A percentile compares a stretch with the other conserved stretches of the same genome.
Conservation (phyloP, 176 grass and related monocot genomes). For the Zoysia pacifica region DNA sequence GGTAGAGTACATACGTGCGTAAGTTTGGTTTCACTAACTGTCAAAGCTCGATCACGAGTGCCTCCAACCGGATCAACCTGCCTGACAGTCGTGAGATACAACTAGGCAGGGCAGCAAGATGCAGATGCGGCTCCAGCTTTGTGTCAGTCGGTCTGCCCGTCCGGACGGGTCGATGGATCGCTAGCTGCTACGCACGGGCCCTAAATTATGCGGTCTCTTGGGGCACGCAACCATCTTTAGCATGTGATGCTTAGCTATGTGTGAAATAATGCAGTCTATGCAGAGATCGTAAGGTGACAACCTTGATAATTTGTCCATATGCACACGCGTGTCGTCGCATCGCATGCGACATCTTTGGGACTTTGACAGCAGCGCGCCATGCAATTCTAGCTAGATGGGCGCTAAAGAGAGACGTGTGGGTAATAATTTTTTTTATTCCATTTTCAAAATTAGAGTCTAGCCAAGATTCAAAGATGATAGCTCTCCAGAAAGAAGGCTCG, state of each 20-base stretch:
- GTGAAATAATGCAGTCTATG: constrained; percentile 7
- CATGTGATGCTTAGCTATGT: constrained; percentile 41
- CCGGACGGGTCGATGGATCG: constrained; percentile 31
- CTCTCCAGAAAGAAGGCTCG: not conserved
- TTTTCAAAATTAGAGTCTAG: not conserved
- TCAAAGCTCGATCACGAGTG: constrained; percentile 4
- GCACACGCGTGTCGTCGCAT: constrained; percentile 14
- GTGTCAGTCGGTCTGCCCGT: not conserved
- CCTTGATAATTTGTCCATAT: constrained; percentile 16
- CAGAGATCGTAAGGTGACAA: constrained; percentile 24
- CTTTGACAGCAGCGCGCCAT: too few species aligned
- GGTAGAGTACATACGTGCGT: not conserved
- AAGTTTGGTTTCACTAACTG: constrained; percentile 11
- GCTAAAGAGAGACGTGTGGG: not conserved
- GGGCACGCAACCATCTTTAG: not conserved
- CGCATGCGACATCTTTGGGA: not conserved
- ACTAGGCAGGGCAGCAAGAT: constrained; percentile 8
- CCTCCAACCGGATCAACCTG: constrained; percentile 31
- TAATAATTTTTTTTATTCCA: not conserved
- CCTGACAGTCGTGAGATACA: constrained; percentile 25
- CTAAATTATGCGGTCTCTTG: constrained; percentile 9
- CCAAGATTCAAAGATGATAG: not conserved
- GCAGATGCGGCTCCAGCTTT: not conserved
- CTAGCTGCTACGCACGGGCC: not conserved
- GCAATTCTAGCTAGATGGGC: too few species aligned